Base-by-base conservation (phyloP, 768 basidiomycete species). In the Pilatotrama ljubarskyi region DNA sequence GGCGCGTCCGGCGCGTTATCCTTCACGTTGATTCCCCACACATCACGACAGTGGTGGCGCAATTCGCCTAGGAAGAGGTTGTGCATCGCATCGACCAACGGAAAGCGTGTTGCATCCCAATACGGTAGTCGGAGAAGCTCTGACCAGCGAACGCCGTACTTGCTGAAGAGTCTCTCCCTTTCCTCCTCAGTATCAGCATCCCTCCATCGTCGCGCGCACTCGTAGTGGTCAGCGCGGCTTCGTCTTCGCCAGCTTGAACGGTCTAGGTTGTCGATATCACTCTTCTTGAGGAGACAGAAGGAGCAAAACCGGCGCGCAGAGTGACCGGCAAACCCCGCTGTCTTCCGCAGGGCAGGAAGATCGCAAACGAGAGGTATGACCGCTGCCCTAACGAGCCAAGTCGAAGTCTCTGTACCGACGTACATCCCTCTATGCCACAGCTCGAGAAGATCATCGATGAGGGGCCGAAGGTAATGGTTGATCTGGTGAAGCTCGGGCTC, bases 261-360 rank as follows among this genome's bases (percentile, higher is more conserved):
- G 3, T 25, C 15, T 6, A 48, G 26, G 17, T 48, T 32, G 14
- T 2, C 5, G 26, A 48, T 20, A 18, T 76, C 55, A 14, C 67
- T 41, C 22, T 48, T 56, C 10, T 55, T 47, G 14, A 69, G 35
- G 22, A 54, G 22, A 43, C 75, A 76, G 10, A 66, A 50, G 10
- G 69, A 78, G 50, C 67, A 77, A 5, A 68, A 64, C 8, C 32
- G 47, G 22, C 73, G 52, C 13, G 68, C 67, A 1, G 52, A 22
- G 14, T 59, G 29, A 10, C 37, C 60, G 2, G 72, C 72, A 20
- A 70, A 15, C 6, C 69, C 72, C 2, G 70, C 50, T 0, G 68
- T 40, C 51, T 76, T 74, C 13, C 69, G 56, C 15, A 67, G 65
- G n/a, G 72, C 72, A 9, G 72, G 71, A 5, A 77, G 69, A 55